Evolutionary conservation across 352 stramenopile species (phyloP).

Genomic region (Elongisporangium anandrum): DNA sequence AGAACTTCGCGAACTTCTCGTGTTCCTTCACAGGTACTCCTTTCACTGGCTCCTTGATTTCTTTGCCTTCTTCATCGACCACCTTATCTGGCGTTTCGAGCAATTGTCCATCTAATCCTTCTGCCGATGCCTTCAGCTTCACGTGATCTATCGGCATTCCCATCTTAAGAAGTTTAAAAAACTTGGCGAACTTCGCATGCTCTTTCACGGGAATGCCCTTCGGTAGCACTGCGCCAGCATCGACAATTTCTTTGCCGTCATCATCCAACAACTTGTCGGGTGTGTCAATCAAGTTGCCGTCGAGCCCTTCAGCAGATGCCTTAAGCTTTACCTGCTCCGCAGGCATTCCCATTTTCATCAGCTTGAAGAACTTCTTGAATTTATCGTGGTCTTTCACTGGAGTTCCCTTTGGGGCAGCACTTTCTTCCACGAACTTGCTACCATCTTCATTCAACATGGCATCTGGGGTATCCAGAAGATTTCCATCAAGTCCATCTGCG

Average conservation of each 20-base stretch:
- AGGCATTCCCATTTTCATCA: conserved; percentile 80
- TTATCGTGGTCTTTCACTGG: conserved; percentile 84
- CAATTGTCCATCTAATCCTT: conserved; percentile 48
- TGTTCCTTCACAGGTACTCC: conserved; percentile 47
- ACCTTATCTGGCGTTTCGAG: conserved; percentile 59
- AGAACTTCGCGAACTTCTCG: conserved; percentile 87
- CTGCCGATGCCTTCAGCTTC: conserved; percentile 73
- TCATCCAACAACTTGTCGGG: conserved; percentile 49
- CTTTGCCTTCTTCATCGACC: conserved; percentile 50
- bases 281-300: conserved; percentile 43
- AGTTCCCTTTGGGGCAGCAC: conserved; percentile 19
- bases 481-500: conserved; percentile 86
- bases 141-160: conserved; percentile 84
- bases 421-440: conserved; percentile 21
- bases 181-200: conserved; percentile 90
- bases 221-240: conserved; percentile 5
- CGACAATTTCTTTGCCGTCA: conserved; percentile 35
- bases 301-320: conserved; percentile 50
- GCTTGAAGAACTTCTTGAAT: conserved; percentile 80
- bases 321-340: conserved; percentile 66
- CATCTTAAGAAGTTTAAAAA: conserved; percentile 93
- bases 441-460: conserved; percentile 55
- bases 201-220: conserved; percentile 67
- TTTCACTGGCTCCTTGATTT: conserved; percentile 17
- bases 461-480: conserved; percentile 76